Conservation (phyloP, 768 basidiomycete genomes). For the Myochromella boudieri region DNA sequence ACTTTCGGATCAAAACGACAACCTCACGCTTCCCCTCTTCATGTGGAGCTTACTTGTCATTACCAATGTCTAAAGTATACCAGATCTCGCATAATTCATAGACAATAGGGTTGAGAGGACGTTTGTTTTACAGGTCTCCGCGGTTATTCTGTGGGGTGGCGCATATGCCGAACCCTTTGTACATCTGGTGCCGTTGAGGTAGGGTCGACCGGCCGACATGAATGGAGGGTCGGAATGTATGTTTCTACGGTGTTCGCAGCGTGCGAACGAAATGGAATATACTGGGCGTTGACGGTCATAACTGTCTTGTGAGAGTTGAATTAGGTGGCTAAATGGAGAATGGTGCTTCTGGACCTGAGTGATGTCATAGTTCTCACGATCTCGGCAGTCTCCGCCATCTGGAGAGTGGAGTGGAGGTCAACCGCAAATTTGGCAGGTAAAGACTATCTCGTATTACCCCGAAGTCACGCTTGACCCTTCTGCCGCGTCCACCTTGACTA, state of each 20-base stretch:
- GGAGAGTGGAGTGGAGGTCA: slow-evolving; percentile 5
- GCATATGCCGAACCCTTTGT: no score
- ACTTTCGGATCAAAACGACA: slow-evolving; percentile 94
- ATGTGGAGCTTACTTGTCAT: slow-evolving; percentile 89
- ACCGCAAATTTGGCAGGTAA: not conserved
- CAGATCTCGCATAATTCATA: no score
- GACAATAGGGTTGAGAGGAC: not conserved
- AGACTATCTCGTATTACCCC: not conserved
- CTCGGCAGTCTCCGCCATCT: slow-evolving; percentile 13
- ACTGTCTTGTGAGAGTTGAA: no score
- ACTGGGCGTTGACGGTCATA: no score
- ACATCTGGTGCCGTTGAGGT: no score
- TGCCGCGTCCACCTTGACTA: not conserved
- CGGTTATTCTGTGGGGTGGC: no score
- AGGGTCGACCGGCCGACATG: no score
- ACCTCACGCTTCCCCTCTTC: slow-evolving; percentile 92
- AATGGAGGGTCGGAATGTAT: no score
- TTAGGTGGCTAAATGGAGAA: no score
- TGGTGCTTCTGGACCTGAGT: slow-evolving; percentile 11
- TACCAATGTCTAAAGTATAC: slow-evolving; percentile 30
- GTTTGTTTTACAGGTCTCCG: no score
- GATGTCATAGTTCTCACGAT: slow-evolving; percentile 35
- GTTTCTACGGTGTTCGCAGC: no score
- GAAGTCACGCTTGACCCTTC: not conserved
- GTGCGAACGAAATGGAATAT: no score